Evolutionary conservation across 2,329 filamentous ascomycete genomes (phyloP), one percentile per base, ranked within the genome.

Genomic region (Akanthomyces uredinophilus): DNA sequence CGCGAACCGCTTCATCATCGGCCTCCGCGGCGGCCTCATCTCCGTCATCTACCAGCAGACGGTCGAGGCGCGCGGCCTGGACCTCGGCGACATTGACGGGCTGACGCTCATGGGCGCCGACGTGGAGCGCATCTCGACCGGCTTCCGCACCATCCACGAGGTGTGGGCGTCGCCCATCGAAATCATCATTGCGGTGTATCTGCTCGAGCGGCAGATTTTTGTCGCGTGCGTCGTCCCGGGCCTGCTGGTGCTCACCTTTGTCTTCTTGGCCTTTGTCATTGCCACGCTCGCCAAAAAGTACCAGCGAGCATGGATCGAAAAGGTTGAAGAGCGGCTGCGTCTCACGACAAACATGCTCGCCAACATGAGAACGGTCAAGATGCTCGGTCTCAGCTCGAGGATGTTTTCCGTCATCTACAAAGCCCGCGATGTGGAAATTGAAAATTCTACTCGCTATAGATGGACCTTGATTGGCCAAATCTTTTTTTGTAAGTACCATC

Each of bases 131-230:
- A 74, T 80, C 13, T 68, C 69, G 2, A 65, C 67, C 0, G 74
- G 74, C 0, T 72, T 75, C 51, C 66, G 69, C n/a, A 70, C 65
- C 0, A 64, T 78, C 35, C 79, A 80, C 55, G 77, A 79, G 27
- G 61, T 75, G 2, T 79, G 77, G 77, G 75, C 73, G 1, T 74
- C 70, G 39, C 58, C 72, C 1, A 66, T 82, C 0, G 77, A 83
- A 62, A 75, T 80, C 22, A 72, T 65, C 1, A 54, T 83, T 18
- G 77, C 77, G 1, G 73, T 78, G 29, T 84, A 74, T 65, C 68
- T 84, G 0, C 68, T 85, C 0, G 72, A 79, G 18, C 68, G 68
- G 11, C 74, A 81, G 53, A 68, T 83, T 4, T 79, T 80, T 0
- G 69, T 73, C 1, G 79, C 78, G 0, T 81, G 78, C 46, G 67